These are phyloP conservation scores for Plectosphaerella cucumerina DNA, from an alignment of 2,329 filamentous ascomycete genomes.

Conservation along the genomic window DNA sequence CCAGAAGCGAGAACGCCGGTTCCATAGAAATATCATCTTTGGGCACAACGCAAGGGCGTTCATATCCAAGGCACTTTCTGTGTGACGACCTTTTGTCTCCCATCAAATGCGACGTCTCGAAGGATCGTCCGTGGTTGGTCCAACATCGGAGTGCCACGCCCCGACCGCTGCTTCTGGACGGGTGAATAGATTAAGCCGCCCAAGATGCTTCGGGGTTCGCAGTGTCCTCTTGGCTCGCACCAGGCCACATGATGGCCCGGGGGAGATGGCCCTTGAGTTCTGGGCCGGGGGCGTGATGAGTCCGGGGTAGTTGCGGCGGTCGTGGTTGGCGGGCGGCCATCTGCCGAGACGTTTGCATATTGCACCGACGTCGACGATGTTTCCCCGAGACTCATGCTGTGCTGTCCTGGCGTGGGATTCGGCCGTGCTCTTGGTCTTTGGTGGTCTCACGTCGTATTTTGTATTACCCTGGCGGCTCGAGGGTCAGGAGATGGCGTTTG, in stretches of 20 bases:
- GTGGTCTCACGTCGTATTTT: too few species aligned
- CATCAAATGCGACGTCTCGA: too few species aligned
- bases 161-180: slow-evolving; percentile 1
- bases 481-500: too few species aligned
- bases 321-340: neutral
- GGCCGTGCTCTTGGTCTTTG: too few species aligned
- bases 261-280: neutral
- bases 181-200: slow-evolving; percentile 1
- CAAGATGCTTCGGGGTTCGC: neutral
- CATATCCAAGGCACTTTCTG: too few species aligned
- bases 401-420: too few species aligned
- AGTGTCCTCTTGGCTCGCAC: neutral
- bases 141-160: neutral
- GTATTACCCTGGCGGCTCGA: too few species aligned
- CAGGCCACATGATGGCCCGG: neutral
- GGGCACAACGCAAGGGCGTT: too few species aligned
- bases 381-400: too few species aligned
- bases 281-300: neutral
- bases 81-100: too few species aligned
- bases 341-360: neutral
- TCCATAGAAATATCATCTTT: too few species aligned
- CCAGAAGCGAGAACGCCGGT: too few species aligned
- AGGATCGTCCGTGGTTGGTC: neutral
- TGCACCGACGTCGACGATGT: neutral
- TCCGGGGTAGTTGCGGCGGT: neutral